A percentile compares a stretch with the other conserved stretches of the same genome.
These are phyloP conservation scores for Dioszegia aurantiaca DNA, from an alignment of 768 basidiomycete species.

Conservation along the genomic window DNA sequence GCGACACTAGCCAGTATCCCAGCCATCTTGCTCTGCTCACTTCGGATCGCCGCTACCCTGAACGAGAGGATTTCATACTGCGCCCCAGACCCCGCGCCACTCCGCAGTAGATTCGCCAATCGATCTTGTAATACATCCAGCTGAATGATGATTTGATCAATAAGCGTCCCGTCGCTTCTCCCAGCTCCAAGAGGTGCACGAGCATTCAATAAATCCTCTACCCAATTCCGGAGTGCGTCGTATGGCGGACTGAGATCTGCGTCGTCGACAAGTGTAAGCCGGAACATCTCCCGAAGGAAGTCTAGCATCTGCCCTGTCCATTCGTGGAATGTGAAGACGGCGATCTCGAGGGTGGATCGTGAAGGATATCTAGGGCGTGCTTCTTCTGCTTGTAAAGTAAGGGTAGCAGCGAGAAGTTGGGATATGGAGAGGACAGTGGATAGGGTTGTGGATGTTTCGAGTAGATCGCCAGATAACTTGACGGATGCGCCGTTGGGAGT, in stretches of 20 bases:
- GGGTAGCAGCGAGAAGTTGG: slow-evolving; percentile 35
- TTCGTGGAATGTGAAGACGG: slow-evolving; percentile 31
- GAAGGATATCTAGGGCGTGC: slow-evolving; percentile 31
- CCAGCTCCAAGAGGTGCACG: slow-evolving; percentile 23
- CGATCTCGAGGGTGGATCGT: slow-evolving; percentile 35
- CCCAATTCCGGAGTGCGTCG: slow-evolving; percentile 34
- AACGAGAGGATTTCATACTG: slow-evolving; percentile 34
- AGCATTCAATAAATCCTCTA: slow-evolving; percentile 24
- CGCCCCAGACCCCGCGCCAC: slow-evolving; percentile 15
- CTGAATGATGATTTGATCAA: slow-evolving; percentile 40
- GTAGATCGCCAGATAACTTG: slow-evolving; percentile 29
- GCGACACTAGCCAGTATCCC: slow-evolving; percentile 28
- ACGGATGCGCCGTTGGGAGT: slow-evolving; percentile 29
- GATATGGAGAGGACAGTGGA: slow-evolving; percentile 37
- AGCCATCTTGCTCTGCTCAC: slow-evolving; percentile 38
- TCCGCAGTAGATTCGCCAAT: slow-evolving; percentile 20
- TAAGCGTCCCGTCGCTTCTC: slow-evolving; percentile 34
- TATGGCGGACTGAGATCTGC: slow-evolving; percentile 25
- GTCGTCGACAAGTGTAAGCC: slow-evolving; percentile 24
- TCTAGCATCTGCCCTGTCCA: slow-evolving; percentile 31
- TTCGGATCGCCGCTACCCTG: slow-evolving; percentile 29
- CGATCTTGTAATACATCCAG: slow-evolving; percentile 28
- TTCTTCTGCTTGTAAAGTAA: slow-evolving; percentile 36
- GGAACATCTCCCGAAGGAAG: slow-evolving; percentile 34
- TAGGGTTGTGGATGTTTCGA: slow-evolving; percentile 25